A percentile compares a stretch with the other conserved stretches of the same genome.
Conservation (phyloP, 331 rosid species). For the Quercus phellos region DNA sequence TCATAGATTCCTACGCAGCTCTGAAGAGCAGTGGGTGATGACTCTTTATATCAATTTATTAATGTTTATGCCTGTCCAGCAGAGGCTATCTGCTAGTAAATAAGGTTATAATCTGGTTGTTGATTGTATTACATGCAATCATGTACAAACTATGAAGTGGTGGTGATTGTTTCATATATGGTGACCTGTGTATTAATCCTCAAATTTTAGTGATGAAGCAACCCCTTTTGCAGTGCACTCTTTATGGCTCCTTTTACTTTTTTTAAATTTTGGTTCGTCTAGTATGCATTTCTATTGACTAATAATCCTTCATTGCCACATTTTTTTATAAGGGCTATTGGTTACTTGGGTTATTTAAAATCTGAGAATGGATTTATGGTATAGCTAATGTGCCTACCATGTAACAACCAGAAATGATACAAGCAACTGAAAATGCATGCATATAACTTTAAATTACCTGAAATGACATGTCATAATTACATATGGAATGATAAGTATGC, state of each 20-base stretch:
- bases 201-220: not conserved
- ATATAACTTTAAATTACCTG: not conserved
- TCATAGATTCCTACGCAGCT: no score
- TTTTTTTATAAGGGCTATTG: not conserved
- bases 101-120: no score
- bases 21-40: no score
- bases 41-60: no score
- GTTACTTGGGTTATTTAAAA: not conserved
- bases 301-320: not conserved
- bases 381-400: not conserved
- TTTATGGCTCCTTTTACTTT: not conserved
- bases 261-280: not conserved
- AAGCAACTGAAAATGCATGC: not conserved
- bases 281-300: not conserved
- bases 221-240: no score
- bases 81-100: no score
- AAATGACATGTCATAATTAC: not conserved
- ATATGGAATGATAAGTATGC: not conserved
- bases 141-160: no score
- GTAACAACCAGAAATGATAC: not conserved
- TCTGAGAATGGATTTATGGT: not conserved
- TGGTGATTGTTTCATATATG: no score
- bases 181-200: no score
- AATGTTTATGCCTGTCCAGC: no score
- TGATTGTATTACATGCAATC: no score